These are phyloP conservation scores for Chenopodium berlandieri DNA, from an alignment of 148 eudicot species.

Conservation along the genomic window DNA sequence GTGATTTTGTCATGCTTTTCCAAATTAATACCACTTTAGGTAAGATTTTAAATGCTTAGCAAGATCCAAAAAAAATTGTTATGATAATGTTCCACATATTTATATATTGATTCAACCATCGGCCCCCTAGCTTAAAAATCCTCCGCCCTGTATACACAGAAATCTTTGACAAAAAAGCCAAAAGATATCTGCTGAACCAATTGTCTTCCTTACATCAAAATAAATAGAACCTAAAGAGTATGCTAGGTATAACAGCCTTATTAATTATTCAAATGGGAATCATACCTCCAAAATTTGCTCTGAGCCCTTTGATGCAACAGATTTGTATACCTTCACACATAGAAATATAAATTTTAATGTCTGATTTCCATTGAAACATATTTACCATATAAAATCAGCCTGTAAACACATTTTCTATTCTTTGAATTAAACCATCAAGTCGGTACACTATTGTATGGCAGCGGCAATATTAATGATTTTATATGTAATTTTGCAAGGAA, in stretches of 20 bases:
- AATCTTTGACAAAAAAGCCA: too few relatives aligned
- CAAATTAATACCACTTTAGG: too few relatives aligned
- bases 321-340: slow-evolving; percentile 64
- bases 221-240: too few relatives aligned
- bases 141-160: background rate
- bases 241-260: background rate
- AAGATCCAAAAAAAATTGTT: too few relatives aligned
- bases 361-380: background rate
- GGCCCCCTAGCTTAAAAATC: too few relatives aligned
- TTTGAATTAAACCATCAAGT: background rate
- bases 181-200: too few relatives aligned
- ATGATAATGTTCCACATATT: too few relatives aligned
- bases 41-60: too few relatives aligned
- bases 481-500: background rate
- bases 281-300: slow-evolving; percentile 75
- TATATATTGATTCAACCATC: too few relatives aligned
- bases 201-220: too few relatives aligned
- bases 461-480: background rate
- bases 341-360: background rate
- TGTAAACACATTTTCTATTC: background rate
- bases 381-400: background rate
- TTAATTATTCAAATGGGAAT: background rate
- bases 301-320: slow-evolving; percentile 62
- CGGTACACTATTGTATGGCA: background rate
- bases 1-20: too few relatives aligned